These are phyloP conservation scores for Rugonectria rugulosa DNA, from an alignment of 2,329 filamentous ascomycete genomes.

Conservation along the genomic window DNA sequence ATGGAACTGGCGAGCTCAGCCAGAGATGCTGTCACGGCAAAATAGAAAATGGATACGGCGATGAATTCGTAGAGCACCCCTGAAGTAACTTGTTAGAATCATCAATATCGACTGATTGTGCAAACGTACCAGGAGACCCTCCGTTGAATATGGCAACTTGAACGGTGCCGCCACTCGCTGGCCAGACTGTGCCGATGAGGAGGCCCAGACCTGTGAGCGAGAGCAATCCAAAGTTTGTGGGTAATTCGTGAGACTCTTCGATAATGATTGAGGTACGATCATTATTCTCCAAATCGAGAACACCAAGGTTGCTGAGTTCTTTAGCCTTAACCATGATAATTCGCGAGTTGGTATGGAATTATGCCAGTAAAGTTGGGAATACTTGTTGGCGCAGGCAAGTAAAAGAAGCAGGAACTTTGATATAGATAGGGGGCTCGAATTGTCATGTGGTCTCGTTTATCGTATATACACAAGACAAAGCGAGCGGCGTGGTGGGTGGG, in stretches of 20 bases:
- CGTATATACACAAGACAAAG: no score
- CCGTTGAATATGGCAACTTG: constrained; percentile 53
- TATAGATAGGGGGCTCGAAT: no score
- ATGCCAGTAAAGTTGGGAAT: no score
- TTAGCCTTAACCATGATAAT: no score
- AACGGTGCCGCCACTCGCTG: background rate
- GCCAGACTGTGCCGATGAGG: background rate
- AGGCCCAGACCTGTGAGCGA: background rate
- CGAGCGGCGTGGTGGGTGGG: no score
- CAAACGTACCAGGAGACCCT: constrained; percentile 58
- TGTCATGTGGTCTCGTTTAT: no score
- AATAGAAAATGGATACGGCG: constrained; percentile 59
- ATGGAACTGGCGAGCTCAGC: constrained; percentile 68
- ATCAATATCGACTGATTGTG: no score
- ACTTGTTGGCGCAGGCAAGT: no score
- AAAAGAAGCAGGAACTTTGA: no score
- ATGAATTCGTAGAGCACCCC: constrained; percentile 66
- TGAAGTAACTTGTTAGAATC: background rate
- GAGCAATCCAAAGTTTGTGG: background rate
- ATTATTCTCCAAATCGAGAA: no score
- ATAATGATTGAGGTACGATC: background rate
- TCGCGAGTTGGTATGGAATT: no score
- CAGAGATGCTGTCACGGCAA: constrained; percentile 63
- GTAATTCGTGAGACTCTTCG: background rate
- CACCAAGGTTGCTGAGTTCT: no score